phyloP scores from a whole-genome alignment of 257 asterid genomes.

The Forsythia suspensa region DNA sequence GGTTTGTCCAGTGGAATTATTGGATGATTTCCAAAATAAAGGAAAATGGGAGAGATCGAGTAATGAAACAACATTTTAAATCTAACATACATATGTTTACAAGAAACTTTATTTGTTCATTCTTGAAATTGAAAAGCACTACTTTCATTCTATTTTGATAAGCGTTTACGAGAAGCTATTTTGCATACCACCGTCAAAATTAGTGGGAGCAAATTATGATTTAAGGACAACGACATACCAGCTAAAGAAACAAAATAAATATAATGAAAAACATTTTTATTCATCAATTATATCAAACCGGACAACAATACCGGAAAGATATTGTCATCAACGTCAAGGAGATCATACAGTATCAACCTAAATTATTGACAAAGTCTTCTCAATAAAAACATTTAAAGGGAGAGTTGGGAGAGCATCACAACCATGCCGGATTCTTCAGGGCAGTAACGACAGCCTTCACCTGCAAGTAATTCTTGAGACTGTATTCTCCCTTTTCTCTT shows the following conservation, averaged over 20 bases:
- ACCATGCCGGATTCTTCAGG: conserved; percentile 87
- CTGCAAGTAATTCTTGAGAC: conserved; percentile 87
- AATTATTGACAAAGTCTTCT: conserved; percentile 3
- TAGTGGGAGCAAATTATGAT: too few species aligned
- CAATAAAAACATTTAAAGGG: background rate
- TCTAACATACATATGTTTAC: too few species aligned
- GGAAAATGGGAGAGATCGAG: background rate
- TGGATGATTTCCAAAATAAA: background rate
- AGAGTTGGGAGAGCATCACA: conserved; percentile 39
- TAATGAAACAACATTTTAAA: background rate
- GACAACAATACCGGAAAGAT: background rate
- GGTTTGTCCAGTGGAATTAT: background rate
- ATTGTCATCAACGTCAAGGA: conserved; percentile 29
- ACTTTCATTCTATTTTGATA: too few species aligned
- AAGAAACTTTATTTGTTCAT: too few species aligned
- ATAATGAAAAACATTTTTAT: background rate
- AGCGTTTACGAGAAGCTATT: too few species aligned
- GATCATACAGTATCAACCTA: background rate
- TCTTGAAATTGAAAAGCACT: too few species aligned
- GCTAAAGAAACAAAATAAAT: background rate
- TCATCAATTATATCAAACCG: background rate
- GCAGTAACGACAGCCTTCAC: conserved; percentile 92
- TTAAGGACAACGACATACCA: too few species aligned
- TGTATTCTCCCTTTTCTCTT: conserved; percentile 88
- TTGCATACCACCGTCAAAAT: too few species aligned